Evolutionary conservation across 2,329 filamentous ascomycete species (phyloP), one percentile per base, ranked within the genome.

Genomic region (Colletotrichum nymphaeae): DNA sequence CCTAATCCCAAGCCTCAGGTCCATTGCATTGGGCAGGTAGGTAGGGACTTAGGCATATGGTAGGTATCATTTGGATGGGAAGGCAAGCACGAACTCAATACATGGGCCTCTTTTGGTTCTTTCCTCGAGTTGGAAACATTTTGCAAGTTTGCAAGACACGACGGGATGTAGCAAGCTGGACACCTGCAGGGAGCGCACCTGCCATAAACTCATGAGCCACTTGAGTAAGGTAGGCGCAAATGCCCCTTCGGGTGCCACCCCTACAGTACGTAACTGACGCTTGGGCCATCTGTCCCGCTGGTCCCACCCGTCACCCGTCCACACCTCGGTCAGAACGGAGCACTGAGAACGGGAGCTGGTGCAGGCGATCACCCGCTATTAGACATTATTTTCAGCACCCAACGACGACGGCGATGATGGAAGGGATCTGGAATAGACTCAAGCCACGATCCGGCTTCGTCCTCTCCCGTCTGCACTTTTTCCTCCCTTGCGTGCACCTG

Each of bases 331-430:
- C 42, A 22, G n/a, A 22, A 49, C 55, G 62, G 37, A 26, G 53
- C 24, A 35, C 11, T 28, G 37, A 42, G 37, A 14, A 12, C 16
- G 37, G 37, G 37, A 42, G 37, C 14, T 42, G 24, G n/a, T 60
- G 42, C 64, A 63, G 64, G 37, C 52, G 64, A 57, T 67, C 56
- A 67, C 42, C 68, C 56, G 46, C 68, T 53, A 32, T 46, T 16
- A 35, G 32, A 35, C 32, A n/a, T 53, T 63, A 35, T 68, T 72
- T 68, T 68, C 64, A 66, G 42, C 67, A 49, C 42, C 19, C 42
- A 22, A 49, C 19, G 42, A 49, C 42, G 19, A 49, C 4, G 19
- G n/a, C 9, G 7, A 49, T n/a, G 42, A 49, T n/a, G 42, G 42
- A 49, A 49, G 42, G 42, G 42, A 49, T 2, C 11, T 35, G 4